Evolutionary conservation across 352 stramenopile species (phyloP), one percentile per base, ranked within the genome.

Genomic region (Halophytophthora polymorphica): DNA sequence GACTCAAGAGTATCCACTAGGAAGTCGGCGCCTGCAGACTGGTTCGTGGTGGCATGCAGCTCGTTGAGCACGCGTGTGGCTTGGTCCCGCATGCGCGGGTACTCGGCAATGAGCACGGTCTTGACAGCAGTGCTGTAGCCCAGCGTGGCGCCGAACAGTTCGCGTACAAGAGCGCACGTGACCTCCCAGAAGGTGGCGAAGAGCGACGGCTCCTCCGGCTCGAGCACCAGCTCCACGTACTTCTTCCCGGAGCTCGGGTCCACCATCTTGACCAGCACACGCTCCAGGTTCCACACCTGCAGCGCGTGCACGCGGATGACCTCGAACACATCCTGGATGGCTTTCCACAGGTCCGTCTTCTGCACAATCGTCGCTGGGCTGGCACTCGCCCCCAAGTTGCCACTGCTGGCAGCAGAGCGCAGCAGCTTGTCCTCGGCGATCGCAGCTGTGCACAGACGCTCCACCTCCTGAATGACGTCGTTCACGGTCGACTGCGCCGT

Each of bases 111-210:
- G n/a, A 93, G 50, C 45, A 89, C 63, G 12, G 70, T 79, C 59
- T 88, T 88, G 29, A 90, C 66, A 7, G 75, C 55, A 1, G 72
- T 56, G 17, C 53, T 72, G 50, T 91, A 93, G 13, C 50, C 39
- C 8, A 89, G 69, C 40, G 79, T 90, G 12, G 70, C 68, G 3
- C 60, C 60, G 31, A 92, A 87, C 5, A 92, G 43, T 50, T 95
- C 83, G 2, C 78, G 68, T 15, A 92, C 49, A 33, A 95, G 86
- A 12, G 80, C 84, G 37, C 80, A 86, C 19, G 69, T 86, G 15
- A 95, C 84, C 25, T 95, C 83, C 84, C 84, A 95, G 46, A 92
- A 95, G 17, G 80, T 95, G 33, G 69, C 71, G 39, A 93, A 90
- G 31, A 95, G 66, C 19, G 74, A 87, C 34, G 80, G 82, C 43